Percentiles rank a stretch among this genome's conserved stretches.
phyloP scores from a whole-genome alignment of 192 early-diverging fungal species.

The Ambispora gerdemannii region DNA sequence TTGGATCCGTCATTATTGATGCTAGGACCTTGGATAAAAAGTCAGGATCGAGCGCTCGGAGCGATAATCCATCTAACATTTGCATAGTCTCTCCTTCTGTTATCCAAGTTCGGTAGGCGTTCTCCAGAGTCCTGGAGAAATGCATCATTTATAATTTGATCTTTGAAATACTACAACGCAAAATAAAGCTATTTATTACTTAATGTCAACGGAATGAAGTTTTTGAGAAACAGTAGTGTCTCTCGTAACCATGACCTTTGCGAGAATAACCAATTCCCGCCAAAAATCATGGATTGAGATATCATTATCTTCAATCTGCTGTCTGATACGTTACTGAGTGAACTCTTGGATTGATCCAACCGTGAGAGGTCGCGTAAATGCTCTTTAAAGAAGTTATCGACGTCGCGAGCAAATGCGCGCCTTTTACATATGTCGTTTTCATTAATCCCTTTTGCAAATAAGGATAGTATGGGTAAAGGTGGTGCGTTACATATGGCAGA shows the following conservation, averaged over 20 bases:
- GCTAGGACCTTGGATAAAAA: background rate
- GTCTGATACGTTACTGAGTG: background rate
- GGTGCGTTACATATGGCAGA: too few relatives aligned
- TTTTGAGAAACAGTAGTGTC: background rate
- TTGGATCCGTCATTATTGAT: background rate
- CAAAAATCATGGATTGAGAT: slow-evolving; percentile 14
- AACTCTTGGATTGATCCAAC: background rate
- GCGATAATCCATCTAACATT: slow-evolving; percentile 7
- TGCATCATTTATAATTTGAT: background rate
- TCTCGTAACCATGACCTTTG: background rate
- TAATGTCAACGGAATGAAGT: background rate
- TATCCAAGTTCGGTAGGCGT: slow-evolving; percentile 1
- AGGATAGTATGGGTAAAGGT: background rate
- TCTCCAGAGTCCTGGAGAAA: background rate
- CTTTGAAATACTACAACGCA: background rate
- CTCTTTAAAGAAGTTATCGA: background rate
- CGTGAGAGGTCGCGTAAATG: background rate
- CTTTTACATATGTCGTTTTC: background rate
- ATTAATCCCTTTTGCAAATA: background rate
- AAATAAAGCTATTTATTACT: background rate
- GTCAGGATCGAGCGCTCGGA: background rate
- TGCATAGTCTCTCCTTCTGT: slow-evolving; percentile 1
- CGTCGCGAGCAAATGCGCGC: background rate
- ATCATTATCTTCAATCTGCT: slow-evolving; percentile 1
- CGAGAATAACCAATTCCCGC: slow-evolving; percentile 6